Conservation (phyloP, 805 yeast species). For the Yamadazyma kitorensis region DNA sequence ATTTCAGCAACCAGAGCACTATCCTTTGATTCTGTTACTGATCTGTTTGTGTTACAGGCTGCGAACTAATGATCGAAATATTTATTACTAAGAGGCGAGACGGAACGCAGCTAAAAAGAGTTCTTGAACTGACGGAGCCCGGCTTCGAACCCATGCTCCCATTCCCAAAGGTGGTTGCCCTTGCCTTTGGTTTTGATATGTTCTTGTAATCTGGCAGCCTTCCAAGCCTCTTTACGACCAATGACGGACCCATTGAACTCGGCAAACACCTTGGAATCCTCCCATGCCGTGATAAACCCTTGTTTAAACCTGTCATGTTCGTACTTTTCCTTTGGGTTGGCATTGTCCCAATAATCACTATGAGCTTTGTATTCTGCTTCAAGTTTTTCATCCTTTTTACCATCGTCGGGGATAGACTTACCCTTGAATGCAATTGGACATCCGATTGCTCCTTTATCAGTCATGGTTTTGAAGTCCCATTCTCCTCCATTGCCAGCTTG, state of each 20-base stretch:
- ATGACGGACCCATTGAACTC: slow-evolving; percentile 64
- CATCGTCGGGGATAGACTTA: slow-evolving; percentile 36
- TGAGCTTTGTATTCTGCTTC: slow-evolving; percentile 46
- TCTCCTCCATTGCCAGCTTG: slow-evolving; percentile 91
- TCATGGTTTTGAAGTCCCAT: slow-evolving; percentile 88
- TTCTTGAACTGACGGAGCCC: slow-evolving; percentile 49
- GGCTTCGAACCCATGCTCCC: slow-evolving; percentile 78
- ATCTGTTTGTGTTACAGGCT: too few species aligned
- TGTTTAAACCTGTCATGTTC: slow-evolving; percentile 82
- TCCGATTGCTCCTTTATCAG: slow-evolving; percentile 50
- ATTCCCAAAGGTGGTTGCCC: slow-evolving; percentile 73
- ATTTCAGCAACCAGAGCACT: too few species aligned
- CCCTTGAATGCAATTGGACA: slow-evolving; percentile 21
- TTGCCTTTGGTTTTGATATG: slow-evolving; percentile 57
- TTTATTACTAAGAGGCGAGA: too few species aligned
- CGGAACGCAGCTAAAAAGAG: too few species aligned
- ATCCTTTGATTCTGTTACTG: too few species aligned
- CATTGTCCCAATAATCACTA: slow-evolving; percentile 62
- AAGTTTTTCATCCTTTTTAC: slow-evolving; percentile 39
- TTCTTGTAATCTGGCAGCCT: slow-evolving; percentile 54
- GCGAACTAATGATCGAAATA: too few species aligned
- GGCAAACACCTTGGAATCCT: slow-evolving; percentile 68
- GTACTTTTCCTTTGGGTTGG: slow-evolving; percentile 55
- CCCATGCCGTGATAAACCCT: slow-evolving; percentile 75
- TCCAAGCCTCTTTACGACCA: slow-evolving; percentile 77